These are phyloP conservation scores for Solanum chaucha DNA, from an alignment of 257 asterid species.

Conservation along the genomic window DNA sequence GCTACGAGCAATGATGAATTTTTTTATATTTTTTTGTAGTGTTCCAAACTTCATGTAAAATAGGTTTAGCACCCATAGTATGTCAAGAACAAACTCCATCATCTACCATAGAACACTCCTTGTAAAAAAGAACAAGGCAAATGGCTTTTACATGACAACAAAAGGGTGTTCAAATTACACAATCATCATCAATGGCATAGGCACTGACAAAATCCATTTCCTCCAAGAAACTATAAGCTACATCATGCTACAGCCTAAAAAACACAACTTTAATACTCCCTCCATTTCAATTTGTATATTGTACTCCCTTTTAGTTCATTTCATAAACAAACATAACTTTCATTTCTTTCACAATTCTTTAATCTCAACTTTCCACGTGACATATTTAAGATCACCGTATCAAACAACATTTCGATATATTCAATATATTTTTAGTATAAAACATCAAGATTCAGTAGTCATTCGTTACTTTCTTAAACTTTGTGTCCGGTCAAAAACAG, in stretches of 20 bases:
- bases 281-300: neutral
- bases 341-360: neutral
- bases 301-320: neutral
- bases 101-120: neutral
- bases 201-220: neutral
- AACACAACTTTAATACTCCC: neutral
- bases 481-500: no score
- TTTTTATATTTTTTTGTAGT: neutral
- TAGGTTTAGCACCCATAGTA: neutral
- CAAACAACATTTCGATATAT: neutral
- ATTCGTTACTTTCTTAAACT: no score
- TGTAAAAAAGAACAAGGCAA: neutral
- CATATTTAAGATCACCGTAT: neutral
- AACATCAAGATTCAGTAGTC: neutral
- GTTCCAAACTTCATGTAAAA: neutral
- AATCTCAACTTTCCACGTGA: neutral
- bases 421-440: neutral
- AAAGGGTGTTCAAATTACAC: neutral
- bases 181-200: neutral
- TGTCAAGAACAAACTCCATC: neutral
- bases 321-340: neutral
- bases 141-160: neutral
- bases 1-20: neutral
- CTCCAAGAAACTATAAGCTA: neutral
- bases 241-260: neutral